Evolutionary conservation across 306 rosid species (phyloP), one percentile per base, ranked within the genome.

Genomic region (Trifolium subterraneum): DNA sequence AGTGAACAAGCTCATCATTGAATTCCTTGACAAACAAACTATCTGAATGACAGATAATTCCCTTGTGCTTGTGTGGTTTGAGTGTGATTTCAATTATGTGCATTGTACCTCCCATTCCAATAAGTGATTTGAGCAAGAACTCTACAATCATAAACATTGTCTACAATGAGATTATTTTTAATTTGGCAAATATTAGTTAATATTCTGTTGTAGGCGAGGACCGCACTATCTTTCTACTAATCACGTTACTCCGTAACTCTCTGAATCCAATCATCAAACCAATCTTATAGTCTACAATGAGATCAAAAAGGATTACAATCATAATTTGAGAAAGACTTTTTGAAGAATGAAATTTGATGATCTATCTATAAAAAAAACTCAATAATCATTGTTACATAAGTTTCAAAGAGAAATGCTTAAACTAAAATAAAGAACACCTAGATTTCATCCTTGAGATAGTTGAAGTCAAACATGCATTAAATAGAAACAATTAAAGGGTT

Each of bases 1-100:
- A 73, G 78, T 88, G 45, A 88, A 87, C 81, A 75, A 84, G 70
- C 85, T 82, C 61, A 74, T 90, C 55, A 62, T 88, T 67, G 60
- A 72, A 45, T 84, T 87, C 84, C 84, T 88, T 15, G 69, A 70
- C 76, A 86, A 84, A 25, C 89, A 82, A 42, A 71, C 73, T 19
- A 48, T 31, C 80, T 83, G 80, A 38, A 9, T 58, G 23, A 35
- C 70, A 45, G 35, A 14, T 5, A 13, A 36, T 2, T 60, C 50
- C 9, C 54, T 62, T 52, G 25, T 70, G 62, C 22, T 19, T 1
- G 61, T 45, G 52, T 51, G 22, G 27, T 50, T 10, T 50, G 66
- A 44, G 41, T 33, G 19, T 81, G 64, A 63, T 55, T 52, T 70
- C 36, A n/a, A 8, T 20, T 59, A 39, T 16, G 10, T 16, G 66